Conservation (phyloP, 2,329 filamentous ascomycete genomes). For the Beauveria sp. region DNA sequence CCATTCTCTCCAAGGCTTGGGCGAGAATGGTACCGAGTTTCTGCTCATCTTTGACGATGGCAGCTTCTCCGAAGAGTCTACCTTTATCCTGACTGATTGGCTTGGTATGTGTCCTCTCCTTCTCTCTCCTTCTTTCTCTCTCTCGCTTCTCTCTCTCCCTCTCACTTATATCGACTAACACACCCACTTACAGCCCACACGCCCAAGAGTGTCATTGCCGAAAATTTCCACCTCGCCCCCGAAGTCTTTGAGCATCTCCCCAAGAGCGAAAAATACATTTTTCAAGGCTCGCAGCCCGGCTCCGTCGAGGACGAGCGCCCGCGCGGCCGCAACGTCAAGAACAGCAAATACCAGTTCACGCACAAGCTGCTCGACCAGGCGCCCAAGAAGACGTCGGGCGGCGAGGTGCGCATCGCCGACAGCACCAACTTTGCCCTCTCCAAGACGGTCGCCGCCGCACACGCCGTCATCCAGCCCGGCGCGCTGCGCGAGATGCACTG, state of each 20-base stretch:
- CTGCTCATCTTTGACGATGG: constrained; percentile 43
- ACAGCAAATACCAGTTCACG: constrained; percentile 61
- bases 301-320: constrained; percentile 60
- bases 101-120: constrained; percentile 37
- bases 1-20: constrained; percentile 67
- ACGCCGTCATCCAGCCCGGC: constrained; percentile 63
- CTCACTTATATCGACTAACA: background rate
- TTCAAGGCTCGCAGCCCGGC: constrained; percentile 58
- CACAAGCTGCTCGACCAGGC: constrained; percentile 65
- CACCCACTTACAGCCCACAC: constrained; percentile 44
- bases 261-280: constrained; percentile 66
- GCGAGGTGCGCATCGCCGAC: constrained; percentile 66
- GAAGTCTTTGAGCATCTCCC: constrained; percentile 64
- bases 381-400: constrained; percentile 58
- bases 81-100: constrained; percentile 68
- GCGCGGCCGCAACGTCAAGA: constrained; percentile 51
- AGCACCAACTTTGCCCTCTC: constrained; percentile 70
- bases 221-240: constrained; percentile 68
- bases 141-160: too few species aligned
- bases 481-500: constrained; percentile 75
- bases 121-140: too few species aligned
- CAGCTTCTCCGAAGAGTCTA: constrained; percentile 52
- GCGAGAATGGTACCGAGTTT: constrained; percentile 49
- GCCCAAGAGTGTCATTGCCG: constrained; percentile 60
- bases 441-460: constrained; percentile 63